phyloP scores from a whole-genome alignment of 331 rosid genomes.

The Malus hybrid region DNA sequence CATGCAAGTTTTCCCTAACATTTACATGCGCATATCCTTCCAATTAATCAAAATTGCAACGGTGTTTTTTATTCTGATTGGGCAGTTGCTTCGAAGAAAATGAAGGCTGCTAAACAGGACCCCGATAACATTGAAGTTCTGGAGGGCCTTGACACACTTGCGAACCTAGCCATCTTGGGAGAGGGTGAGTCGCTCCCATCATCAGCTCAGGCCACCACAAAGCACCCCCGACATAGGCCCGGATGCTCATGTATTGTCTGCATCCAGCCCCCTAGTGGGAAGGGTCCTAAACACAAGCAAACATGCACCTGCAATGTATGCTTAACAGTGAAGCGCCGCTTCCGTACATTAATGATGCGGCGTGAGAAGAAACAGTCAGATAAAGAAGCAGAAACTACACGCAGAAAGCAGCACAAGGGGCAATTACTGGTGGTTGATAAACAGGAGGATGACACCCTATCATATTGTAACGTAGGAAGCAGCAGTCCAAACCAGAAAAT shows the following conservation, averaged over 20 bases:
- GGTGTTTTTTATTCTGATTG: conserved; percentile 1
- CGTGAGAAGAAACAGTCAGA: conserved; percentile 95
- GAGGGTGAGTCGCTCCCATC: conserved; percentile 76
- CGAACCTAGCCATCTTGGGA: conserved; percentile 80
- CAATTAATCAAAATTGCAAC: background rate
- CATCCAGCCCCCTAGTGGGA: conserved; percentile 99
- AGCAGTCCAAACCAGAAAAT: conserved; percentile 57
- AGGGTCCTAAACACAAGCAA: conserved; percentile 96
- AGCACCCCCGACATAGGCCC: conserved; percentile 94
- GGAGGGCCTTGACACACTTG: conserved; percentile 93
- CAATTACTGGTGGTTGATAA: conserved; percentile 34
- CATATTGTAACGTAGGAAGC: conserved; percentile 38
- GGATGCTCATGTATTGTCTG: conserved; percentile 99
- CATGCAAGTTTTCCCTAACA: background rate
- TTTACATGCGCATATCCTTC: background rate
- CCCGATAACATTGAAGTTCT: conserved; percentile 64
- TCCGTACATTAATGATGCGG: conserved; percentile 79
- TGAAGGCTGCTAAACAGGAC: conserved; percentile 71
- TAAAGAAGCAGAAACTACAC: conserved; percentile 74
- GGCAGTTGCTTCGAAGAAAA: conserved; percentile 55
- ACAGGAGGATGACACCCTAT: conserved; percentile 36
- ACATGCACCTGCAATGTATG: conserved; percentile 92
- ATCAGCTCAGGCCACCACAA: conserved; percentile 88
- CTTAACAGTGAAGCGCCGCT: conserved; percentile 83
- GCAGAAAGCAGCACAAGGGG: conserved; percentile 55